A percentile compares a stretch with the other conserved stretches of the same genome.
Evolutionary conservation across 805 yeast species (phyloP).

Genomic region (Ogataea pilisensis): DNA sequence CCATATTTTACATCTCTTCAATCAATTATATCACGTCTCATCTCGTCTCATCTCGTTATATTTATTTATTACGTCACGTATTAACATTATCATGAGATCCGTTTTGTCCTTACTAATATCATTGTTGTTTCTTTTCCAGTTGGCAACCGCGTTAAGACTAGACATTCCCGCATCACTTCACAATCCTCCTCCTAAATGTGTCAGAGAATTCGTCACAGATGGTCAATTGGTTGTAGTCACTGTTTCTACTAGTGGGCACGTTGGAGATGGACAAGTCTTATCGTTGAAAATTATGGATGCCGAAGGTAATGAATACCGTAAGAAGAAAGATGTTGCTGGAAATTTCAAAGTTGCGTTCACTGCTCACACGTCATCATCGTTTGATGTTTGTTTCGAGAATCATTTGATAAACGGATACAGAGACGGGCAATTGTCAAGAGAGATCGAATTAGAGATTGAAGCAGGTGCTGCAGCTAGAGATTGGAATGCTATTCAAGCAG

Average conservation of each 20-base stretch:
- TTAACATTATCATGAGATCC: constrained; percentile 7
- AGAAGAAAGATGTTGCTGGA: constrained; percentile 72
- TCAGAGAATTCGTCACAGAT: constrained; percentile 84
- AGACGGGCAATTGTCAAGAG: constrained; percentile 50
- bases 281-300: constrained; percentile 67
- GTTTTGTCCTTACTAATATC: constrained; percentile 4
- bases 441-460: constrained; percentile 86
- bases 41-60: too few relatives aligned
- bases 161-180: constrained; percentile 29
- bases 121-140: constrained; percentile 8
- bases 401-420: constrained; percentile 36
- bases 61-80: too few relatives aligned
- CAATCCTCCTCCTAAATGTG: constrained; percentile 59
- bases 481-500: constrained; percentile 92
- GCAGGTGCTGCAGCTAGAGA: constrained; percentile 97
- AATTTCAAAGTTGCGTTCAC: constrained; percentile 76
- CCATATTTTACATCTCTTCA: too few relatives aligned
- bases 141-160: constrained; percentile 24
- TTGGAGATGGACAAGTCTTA: constrained; percentile 85
- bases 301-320: constrained; percentile 80
- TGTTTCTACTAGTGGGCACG: constrained; percentile 65
- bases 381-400: constrained; percentile 90
- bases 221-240: constrained; percentile 87
- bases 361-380: constrained; percentile 73
- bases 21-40: too few relatives aligned